Base-by-base conservation (phyloP, 2,329 filamentous ascomycete genomes). In the Monilinia fructigena region DNA sequence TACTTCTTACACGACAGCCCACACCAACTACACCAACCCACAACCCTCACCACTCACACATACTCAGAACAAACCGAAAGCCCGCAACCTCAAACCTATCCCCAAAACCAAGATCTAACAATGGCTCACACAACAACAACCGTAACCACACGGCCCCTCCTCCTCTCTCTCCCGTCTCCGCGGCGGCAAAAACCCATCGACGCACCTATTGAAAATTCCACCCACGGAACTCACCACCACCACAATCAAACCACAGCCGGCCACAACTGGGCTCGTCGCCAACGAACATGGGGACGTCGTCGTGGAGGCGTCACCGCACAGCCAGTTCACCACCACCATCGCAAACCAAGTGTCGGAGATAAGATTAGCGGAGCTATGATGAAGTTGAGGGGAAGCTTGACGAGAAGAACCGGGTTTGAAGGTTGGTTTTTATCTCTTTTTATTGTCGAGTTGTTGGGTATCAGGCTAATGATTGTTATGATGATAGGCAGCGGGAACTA, bases 321-420 rank as follows among this genome's bases (percentile, higher is more conserved):
- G 5, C 54, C 53, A 0, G 28, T 35, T 3, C 55, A 61, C 7
- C 55, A 65, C 10, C 55, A 65, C 4, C 55, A 53, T 26, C 55
- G 45, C 23, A 61, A 52, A n/a, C 47, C 42, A 1, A 53, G 56
- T 4, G 80, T 93, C 70, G 89, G 89, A 56, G 91, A 94, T 80
- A 94, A 93, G 79, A 83, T 94, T 72, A 88, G 85, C 60, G 91
- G 91, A 23, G 90, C 90, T 0, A 80, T 94, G 76, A 82, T 91
- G 80, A 91, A 85, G 80, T 78, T 94, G 70, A 87, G 86, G 77
- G 91, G 91, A 10, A 85, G 81, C 64, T 75, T 94, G 66, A 93
- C 88, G 1, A 78, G 85, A 58, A 82, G 86, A 52, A 52, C 88
- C 90, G 2, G 91, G 88, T 31, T 79, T 89, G 70, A 93, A 93